Base-by-base conservation (phyloP, 2,329 filamentous ascomycete species). In the Talaromyces rugulosus region DNA sequence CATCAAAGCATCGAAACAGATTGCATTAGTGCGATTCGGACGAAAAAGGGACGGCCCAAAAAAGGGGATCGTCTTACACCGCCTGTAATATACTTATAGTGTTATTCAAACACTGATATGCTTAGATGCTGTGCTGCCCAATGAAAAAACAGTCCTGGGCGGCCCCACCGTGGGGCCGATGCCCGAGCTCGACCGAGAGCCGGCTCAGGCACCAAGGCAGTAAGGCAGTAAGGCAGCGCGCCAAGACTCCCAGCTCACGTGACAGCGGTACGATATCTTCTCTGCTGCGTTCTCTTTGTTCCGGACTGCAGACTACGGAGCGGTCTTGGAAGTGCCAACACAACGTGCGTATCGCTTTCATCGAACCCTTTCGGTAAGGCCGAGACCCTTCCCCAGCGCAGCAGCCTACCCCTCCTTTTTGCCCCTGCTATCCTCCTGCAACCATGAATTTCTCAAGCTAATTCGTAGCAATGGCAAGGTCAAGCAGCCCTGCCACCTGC, bases 221-320 rank as follows among this genome's bases (percentile, higher is more conserved):
- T 6, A 16, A 50, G 28, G 56, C 31, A 57, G 9, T 40, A 51
- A 52, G 51, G 34, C 50, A 36, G n/a, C n/a, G 8, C 6, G n/a
- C 33, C 12, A 27, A 18, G n/a, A 14, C 33, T 36, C 51, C 18
- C 23, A 2, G 2, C 4, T 59, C 69, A 65, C 70, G 42, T 66
- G 60, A 59, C 27, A 54, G 66, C 69, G 67, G 70, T 72, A 74
- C 70, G 67, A 70, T 65, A 67, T 69, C 69, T 74, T 73, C 72
- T 70, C 67, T 33, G 64, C 71, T 75, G 74, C 74, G 74, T 74
- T 74, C 69, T 68, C 63, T 64, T 63, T 71, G 70, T 75, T 76
- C 74, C 74, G 74, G 73, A 74, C 74, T 76, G 73, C 69, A 76
- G 74, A 77, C 75, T 76, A 77, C 74, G 67, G 59, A 70, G 73